These are phyloP conservation scores for Candida suzukii DNA, from an alignment of 805 yeast genomes.

Conservation along the genomic window DNA sequence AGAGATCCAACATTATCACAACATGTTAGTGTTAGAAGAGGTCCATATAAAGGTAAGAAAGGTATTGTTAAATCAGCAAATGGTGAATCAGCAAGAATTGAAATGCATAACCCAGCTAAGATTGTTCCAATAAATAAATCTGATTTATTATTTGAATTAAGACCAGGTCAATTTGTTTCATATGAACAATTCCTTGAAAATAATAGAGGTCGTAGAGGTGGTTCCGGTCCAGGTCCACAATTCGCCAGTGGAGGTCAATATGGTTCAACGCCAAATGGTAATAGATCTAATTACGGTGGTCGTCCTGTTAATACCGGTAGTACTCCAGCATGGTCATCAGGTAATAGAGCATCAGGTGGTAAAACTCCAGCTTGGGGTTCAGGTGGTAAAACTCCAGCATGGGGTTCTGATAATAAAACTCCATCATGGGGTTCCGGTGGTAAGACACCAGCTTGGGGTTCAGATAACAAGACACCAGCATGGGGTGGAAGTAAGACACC, in stretches of 20 bases:
- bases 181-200: slow-evolving; percentile 67
- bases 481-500: slow-evolving; percentile 37
- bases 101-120: slow-evolving; percentile 87
- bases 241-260: neutral
- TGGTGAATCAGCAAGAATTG: slow-evolving; percentile 85
- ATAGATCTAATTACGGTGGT: slow-evolving; percentile 23
- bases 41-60: slow-evolving; percentile 92
- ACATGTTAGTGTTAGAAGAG: slow-evolving; percentile 77
- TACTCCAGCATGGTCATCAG: slow-evolving; percentile 44
- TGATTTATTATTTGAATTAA: slow-evolving; percentile 62
- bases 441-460: slow-evolving; percentile 23
- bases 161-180: slow-evolving; percentile 65
- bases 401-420: slow-evolving; percentile 32
- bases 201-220: slow-evolving; percentile 18
- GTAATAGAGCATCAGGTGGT: slow-evolving; percentile 27
- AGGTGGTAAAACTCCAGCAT: slow-evolving; percentile 33
- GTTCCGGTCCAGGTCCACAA: slow-evolving; percentile 21
- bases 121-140: slow-evolving; percentile 77
- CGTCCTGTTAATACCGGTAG: slow-evolving; percentile 35
- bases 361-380: slow-evolving; percentile 43
- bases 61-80: slow-evolving; percentile 93
- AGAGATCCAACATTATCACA: slow-evolving; percentile 78
- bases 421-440: slow-evolving; percentile 31
- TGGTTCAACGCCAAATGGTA: neutral
- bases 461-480: slow-evolving; percentile 46